A percentile compares a stretch with the other conserved stretches of the same genome.
Evolutionary conservation across 768 basidiomycete genomes (phyloP).

Genomic region (Cystoderma amianthinum): DNA sequence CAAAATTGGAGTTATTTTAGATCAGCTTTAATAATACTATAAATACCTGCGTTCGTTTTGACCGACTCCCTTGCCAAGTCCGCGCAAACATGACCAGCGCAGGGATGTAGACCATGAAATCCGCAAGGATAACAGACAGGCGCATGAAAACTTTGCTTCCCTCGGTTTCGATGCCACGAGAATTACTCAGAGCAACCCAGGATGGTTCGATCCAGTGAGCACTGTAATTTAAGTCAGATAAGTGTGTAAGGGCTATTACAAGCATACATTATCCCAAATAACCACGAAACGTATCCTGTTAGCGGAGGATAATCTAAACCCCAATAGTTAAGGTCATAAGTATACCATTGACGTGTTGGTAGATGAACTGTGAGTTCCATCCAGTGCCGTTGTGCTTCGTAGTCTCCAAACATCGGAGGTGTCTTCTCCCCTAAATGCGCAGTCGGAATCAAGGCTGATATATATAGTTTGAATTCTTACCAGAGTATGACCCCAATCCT

Average conservation of each 20-base stretch:
- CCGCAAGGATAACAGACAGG: constrained; percentile 59
- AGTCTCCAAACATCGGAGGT: constrained; percentile 88
- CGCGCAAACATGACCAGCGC: constrained; percentile 62
- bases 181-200: constrained; percentile 68
- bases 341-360: constrained; percentile 77
- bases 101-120: constrained; percentile 68
- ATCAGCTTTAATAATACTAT: no score
- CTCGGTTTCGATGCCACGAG: constrained; percentile 66
- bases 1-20: constrained; percentile 4
- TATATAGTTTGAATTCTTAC: constrained; percentile 30
- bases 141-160: constrained; percentile 78
- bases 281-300: constrained; percentile 85
- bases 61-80: constrained; percentile 63
- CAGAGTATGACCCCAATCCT: constrained; percentile 78
- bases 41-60: constrained; percentile 72
- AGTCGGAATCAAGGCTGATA: not conserved
- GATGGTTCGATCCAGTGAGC: constrained; percentile 33
- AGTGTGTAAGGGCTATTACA: not conserved
- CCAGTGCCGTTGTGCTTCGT: constrained; percentile 93
- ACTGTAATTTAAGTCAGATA: constrained; percentile 11
- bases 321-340: constrained; percentile 86
- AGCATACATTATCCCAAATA: constrained; percentile 71
- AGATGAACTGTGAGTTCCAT: constrained; percentile 85
- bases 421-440: constrained; percentile 45
- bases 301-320: constrained; percentile 93